Evolutionary conservation across 2,329 filamentous ascomycete genomes (phyloP).

Genomic region (Byssoonygena ceratinophila): DNA sequence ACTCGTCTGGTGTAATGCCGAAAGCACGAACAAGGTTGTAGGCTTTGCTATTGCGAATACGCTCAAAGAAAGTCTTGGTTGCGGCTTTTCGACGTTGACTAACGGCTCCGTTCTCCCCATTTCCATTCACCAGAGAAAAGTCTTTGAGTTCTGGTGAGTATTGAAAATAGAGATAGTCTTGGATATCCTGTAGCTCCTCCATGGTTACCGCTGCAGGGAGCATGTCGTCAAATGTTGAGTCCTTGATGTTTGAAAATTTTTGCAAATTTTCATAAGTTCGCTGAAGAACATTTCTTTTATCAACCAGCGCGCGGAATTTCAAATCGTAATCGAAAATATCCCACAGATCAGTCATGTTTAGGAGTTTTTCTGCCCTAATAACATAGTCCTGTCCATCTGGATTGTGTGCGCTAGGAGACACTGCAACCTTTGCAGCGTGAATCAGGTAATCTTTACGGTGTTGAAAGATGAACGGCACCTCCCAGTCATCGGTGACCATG

Average conservation of each 20-base stretch:
- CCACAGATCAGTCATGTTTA: slow-evolving; percentile 91
- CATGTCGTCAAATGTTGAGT: slow-evolving; percentile 70
- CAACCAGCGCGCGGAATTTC: slow-evolving; percentile 84
- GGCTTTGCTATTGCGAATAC: slow-evolving; percentile 67
- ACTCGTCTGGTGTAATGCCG: slow-evolving; percentile 76
- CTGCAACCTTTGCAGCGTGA: slow-evolving; percentile 63
- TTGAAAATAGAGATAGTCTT: slow-evolving; percentile 93
- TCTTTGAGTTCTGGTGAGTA: slow-evolving; percentile 79
- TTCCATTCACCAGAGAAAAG: slow-evolving; percentile 50
- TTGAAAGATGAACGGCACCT: slow-evolving; percentile 96
- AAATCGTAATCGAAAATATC: slow-evolving; percentile 88
- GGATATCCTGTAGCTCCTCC: slow-evolving; percentile 91
- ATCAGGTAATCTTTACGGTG: slow-evolving; percentile 97
- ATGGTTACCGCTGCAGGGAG: slow-evolving; percentile 70
- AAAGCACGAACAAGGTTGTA: slow-evolving; percentile 79
- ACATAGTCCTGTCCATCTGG: slow-evolving; percentile 61
- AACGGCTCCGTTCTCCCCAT: slow-evolving; percentile 51
- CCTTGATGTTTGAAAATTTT: slow-evolving; percentile 53
- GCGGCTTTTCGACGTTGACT: slow-evolving; percentile 72
- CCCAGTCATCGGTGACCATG: slow-evolving; percentile 85
- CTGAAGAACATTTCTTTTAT: slow-evolving; percentile 79
- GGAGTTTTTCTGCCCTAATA: slow-evolving; percentile 70
- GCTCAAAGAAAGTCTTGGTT: slow-evolving; percentile 69
- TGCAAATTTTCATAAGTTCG: slow-evolving; percentile 67
- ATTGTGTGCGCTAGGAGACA: slow-evolving; percentile 53